Base-by-base conservation (phyloP, 2,329 filamentous ascomycete genomes). In the Hypoxylon sp. region DNA sequence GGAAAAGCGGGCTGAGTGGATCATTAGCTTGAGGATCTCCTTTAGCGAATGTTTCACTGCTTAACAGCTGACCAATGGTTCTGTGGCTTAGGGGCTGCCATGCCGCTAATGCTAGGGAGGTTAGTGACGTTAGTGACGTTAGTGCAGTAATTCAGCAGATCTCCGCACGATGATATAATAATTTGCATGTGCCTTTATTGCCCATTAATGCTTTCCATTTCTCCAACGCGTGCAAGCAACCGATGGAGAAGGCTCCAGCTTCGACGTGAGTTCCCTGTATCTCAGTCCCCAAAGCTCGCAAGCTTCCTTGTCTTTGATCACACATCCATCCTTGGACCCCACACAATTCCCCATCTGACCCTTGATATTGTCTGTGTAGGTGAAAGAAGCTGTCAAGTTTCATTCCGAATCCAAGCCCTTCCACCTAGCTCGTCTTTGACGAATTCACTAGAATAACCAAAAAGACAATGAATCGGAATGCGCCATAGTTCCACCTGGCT, bases 161-260 rank as follows among this genome's bases (percentile, higher is more conserved):
- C 54, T 33, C 65, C 58, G 39, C 39, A 59, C 48, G 61, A 63
- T 66, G 67, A 70, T 63, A 61, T 63, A 63, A 61, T 67, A 63
- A 61, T 67, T 14, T 47, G 55, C 59, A 70, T 65, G 63, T 67
- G 54, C 39, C 39, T 19, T 44, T 44, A 6, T 44, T 44, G n/a
- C 39, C 39, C 39, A 22, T 39, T 6, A 3, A 3, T 14, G 58
- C 57, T 22, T 48, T 53, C 22, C 8, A 11, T 50, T 50, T 50
- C 47, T 35, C 56, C 52, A 62, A 65, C 35, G 47, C 42, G 39
- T 55, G 22, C 42, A 48, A 47, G 39, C 47, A 62, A n/a, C 17
- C 17, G 29, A 50, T 17, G 50, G 26, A 29, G 31, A 24, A 50
- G 37, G 26, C 24, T 22, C 39, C 9, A 3, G 39, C 39, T 44